These are phyloP conservation scores for Seiridium unicorne DNA, from an alignment of 2,329 filamentous ascomycete genomes.

Conservation along the genomic window DNA sequence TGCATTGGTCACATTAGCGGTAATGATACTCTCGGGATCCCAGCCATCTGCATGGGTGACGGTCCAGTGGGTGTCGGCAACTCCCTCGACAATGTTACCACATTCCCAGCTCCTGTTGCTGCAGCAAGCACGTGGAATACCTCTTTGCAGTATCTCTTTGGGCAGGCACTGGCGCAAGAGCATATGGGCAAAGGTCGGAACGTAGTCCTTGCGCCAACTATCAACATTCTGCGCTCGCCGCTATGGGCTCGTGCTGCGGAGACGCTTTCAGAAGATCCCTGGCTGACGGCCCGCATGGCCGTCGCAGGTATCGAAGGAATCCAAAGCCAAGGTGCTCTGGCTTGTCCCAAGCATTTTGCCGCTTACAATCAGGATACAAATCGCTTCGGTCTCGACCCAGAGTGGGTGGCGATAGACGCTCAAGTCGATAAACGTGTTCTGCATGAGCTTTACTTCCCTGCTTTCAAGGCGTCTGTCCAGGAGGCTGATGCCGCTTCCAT, in stretches of 20 bases:
- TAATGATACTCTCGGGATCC: neutral
- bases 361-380: neutral
- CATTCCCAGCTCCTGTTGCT: neutral
- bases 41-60: neutral
- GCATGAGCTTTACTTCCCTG: conserved; percentile 1
- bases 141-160: neutral
- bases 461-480: neutral
- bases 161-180: neutral
- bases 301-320: neutral
- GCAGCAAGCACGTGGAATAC: conserved; percentile 2
- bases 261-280: conserved; percentile 1
- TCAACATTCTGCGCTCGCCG: conserved; percentile 2
- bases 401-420: neutral
- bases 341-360: neutral
- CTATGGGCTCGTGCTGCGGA: neutral
- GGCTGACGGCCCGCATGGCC: conserved; percentile 2
- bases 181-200: neutral
- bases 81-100: neutral
- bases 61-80: neutral
- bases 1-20: conserved; percentile 7
- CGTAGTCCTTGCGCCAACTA: neutral
- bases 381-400: neutral
- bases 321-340: neutral
- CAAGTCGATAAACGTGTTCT: neutral
- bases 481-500: neutral